A percentile compares a stretch with the other conserved stretches of the same genome.
phyloP scores from a whole-genome alignment of 1,284 basidiomycete species.

The Naganishia sp. region DNA sequence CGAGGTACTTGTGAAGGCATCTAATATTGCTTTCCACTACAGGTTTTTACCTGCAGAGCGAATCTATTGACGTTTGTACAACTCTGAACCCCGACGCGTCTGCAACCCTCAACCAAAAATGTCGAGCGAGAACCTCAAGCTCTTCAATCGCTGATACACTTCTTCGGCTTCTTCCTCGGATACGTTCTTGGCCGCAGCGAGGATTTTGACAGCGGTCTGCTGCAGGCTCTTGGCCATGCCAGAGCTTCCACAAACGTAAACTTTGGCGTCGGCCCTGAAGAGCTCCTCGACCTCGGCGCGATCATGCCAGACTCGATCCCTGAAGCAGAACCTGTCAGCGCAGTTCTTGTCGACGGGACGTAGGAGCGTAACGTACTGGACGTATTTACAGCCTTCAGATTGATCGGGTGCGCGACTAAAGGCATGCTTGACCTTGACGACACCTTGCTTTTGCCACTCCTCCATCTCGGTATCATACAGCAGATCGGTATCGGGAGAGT shows the following conservation, averaged over 20 bases:
- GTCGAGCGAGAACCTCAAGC: conserved; percentile 26
- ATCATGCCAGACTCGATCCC: conserved; percentile 59
- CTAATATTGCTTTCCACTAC: no score
- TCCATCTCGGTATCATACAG: conserved; percentile 58
- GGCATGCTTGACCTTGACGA: conserved; percentile 59
- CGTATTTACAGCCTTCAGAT: conserved; percentile 58
- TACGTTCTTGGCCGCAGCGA: conserved; percentile 6
- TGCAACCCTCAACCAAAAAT: conserved; percentile 15
- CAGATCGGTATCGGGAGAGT: conserved; percentile 56
- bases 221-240: conserved; percentile 23
- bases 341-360: background rate
- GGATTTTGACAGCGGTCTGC: conserved; percentile 15
- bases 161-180: conserved; percentile 16
- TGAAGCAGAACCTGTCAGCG: background rate
- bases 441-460: conserved; percentile 57
- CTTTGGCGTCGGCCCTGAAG: conserved; percentile 55
- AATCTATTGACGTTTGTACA: no score
- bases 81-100: background rate
- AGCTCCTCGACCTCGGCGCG: conserved; percentile 50
- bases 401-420: conserved; percentile 56
- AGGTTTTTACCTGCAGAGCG: no score
- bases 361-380: conserved; percentile 37
- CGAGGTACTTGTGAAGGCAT: no score
- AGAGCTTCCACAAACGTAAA: conserved; percentile 58
- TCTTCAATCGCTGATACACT: conserved; percentile 21